These are phyloP conservation scores for Kwoniella sp. DNA, from an alignment of 768 basidiomycete species.

Conservation along the genomic window DNA sequence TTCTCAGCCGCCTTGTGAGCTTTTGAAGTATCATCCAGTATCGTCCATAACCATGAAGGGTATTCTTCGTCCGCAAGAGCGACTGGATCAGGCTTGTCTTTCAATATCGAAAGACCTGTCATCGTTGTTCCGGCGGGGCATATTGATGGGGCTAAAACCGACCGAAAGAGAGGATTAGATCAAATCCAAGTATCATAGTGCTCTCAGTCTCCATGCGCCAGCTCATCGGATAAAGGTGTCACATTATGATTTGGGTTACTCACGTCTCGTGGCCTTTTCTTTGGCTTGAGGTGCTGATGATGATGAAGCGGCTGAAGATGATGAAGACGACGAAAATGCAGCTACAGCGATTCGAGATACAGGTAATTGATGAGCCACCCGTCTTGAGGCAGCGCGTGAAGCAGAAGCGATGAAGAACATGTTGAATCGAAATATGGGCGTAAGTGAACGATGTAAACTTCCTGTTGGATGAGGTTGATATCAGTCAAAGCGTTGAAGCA, in stretches of 20 bases:
- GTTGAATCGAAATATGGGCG: not conserved
- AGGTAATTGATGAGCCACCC: not conserved
- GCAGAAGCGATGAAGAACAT: slow-evolving; percentile 10
- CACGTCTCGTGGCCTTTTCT: slow-evolving; percentile 20
- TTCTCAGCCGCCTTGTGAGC: slow-evolving; percentile 24
- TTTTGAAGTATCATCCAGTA: slow-evolving; percentile 59
- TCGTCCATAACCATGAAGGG: slow-evolving; percentile 84
- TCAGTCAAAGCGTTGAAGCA: not conserved
- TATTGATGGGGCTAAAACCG: slow-evolving; percentile 38
- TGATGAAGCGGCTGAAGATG: slow-evolving; percentile 20
- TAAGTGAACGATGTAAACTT: not conserved
- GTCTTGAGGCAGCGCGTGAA: slow-evolving; percentile 2
- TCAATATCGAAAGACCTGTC: slow-evolving; percentile 79
- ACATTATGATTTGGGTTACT: too few species aligned
- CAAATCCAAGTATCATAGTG: too few species aligned
- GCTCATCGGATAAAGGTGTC: too few species aligned
- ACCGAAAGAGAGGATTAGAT: not conserved
- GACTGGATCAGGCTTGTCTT: slow-evolving; percentile 74
- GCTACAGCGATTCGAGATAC: not conserved
- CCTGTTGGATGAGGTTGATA: too few species aligned
- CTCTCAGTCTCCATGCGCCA: too few species aligned
- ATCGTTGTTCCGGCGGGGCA: slow-evolving; percentile 68
- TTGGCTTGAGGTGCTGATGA: slow-evolving; percentile 14
- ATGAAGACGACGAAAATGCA: slow-evolving; percentile 13
- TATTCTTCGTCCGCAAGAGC: slow-evolving; percentile 81